A percentile compares a stretch with the other conserved stretches of the same genome.
Evolutionary conservation across 1,284 basidiomycete genomes (phyloP).

Genomic region (Apiotrichum porosum): DNA sequence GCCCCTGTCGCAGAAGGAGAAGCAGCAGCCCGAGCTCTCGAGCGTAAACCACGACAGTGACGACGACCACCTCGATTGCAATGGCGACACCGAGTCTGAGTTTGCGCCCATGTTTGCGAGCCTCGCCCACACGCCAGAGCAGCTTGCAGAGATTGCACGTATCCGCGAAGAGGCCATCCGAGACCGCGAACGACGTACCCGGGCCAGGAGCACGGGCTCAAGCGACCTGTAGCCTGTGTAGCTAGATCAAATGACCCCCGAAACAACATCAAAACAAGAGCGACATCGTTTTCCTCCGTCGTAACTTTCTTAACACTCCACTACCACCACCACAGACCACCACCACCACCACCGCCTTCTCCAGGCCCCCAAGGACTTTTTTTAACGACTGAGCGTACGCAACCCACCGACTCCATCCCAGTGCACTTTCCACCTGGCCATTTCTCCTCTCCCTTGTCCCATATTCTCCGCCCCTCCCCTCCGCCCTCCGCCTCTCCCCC

Average conservation of each 20-base stretch:
- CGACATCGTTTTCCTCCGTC: no score
- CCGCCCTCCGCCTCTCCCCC: background rate
- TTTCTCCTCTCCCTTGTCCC: background rate
- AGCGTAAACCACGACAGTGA: background rate
- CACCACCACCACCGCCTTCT: background rate
- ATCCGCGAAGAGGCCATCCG: constrained; percentile 25
- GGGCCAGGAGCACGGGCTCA: background rate
- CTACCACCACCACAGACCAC: background rate
- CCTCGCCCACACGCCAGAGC: constrained; percentile 42
- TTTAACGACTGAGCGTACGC: no score
- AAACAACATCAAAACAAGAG: background rate
- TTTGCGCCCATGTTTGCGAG: constrained; percentile 37
- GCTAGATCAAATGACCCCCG: background rate
- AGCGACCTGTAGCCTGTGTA: constrained; percentile 1
- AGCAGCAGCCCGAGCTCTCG: background rate
- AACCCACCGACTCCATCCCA: no score
- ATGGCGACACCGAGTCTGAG: constrained; percentile 3
- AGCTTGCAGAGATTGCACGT: constrained; percentile 37
- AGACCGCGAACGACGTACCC: constrained; percentile 9
- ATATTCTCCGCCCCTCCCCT: background rate
- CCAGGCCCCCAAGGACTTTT: no score
- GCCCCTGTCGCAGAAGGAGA: no score
- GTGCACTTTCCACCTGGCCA: background rate
- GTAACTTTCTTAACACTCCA: background rate
- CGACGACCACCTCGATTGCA: background rate